These are phyloP conservation scores for Saccharomyces hybrid DNA, from an alignment of 1,139 yeast genomes.

Conservation along the genomic window DNA sequence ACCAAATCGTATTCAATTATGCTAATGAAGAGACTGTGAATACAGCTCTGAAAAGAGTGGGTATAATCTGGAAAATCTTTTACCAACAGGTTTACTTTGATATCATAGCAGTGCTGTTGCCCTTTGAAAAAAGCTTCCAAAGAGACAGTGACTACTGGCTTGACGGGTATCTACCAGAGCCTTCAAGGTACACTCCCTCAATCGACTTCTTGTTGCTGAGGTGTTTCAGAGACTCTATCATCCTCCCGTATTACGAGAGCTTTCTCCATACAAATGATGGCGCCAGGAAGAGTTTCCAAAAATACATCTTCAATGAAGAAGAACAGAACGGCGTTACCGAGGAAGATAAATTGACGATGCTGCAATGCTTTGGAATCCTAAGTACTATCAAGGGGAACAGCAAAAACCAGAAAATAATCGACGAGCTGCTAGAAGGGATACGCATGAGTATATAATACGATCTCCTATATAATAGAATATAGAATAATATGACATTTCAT, in stretches of 20 bases:
- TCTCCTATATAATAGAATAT: too few relatives aligned
- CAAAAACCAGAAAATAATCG: slow-evolving; percentile 44
- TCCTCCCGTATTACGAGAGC: slow-evolving; percentile 39
- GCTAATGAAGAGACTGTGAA: slow-evolving; percentile 20
- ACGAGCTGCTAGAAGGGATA: slow-evolving; percentile 33
- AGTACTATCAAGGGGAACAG: slow-evolving; percentile 44
- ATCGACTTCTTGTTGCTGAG: slow-evolving; percentile 27
- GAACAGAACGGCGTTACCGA: slow-evolving; percentile 24
- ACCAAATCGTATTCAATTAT: slow-evolving; percentile 26
- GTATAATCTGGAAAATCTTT: slow-evolving; percentile 47
- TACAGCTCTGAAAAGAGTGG: slow-evolving; percentile 29
- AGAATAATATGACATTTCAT: not conserved
- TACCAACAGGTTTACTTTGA: slow-evolving; percentile 46
- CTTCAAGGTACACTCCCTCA: slow-evolving; percentile 34
- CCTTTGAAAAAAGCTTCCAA: slow-evolving; percentile 38
- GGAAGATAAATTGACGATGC: slow-evolving; percentile 33
- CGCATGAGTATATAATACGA: slow-evolving; percentile 21
- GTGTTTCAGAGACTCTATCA: slow-evolving; percentile 42
- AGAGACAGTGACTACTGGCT: slow-evolving; percentile 14
- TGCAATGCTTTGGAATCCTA: slow-evolving; percentile 50
- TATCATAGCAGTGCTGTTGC: slow-evolving; percentile 50
- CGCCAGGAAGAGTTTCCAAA: slow-evolving; percentile 20
- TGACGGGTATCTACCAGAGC: slow-evolving; percentile 29
- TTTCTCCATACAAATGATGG: slow-evolving; percentile 25
- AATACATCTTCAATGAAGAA: slow-evolving; percentile 26